Evolutionary conservation across 768 basidiomycete species (phyloP).

Genomic region (Ephemerocybe angulata): DNA sequence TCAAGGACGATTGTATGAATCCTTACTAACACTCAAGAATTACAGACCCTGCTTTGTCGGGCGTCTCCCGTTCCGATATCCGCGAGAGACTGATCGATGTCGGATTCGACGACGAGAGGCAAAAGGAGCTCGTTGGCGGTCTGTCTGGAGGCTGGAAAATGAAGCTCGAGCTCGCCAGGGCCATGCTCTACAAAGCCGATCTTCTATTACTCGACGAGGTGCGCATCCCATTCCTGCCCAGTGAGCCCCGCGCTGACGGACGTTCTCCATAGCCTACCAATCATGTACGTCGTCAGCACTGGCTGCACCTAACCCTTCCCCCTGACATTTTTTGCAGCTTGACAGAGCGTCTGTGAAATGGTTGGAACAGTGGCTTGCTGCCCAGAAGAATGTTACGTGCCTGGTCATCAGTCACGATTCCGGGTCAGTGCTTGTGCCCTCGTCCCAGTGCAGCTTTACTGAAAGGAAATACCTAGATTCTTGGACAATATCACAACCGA

Average conservation of each 20-base stretch:
- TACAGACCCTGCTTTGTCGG: conserved; percentile 64
- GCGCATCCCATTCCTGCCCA: conserved; percentile 9
- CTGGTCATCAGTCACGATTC: conserved; percentile 97
- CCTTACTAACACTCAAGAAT: conserved; percentile 4
- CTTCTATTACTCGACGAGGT: conserved; percentile 84
- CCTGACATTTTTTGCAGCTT: conserved; percentile 41
- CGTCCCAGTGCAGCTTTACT: neutral
- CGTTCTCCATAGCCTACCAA: conserved; percentile 68
- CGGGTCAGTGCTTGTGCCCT: conserved; percentile 50
- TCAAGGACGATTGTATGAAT: neutral
- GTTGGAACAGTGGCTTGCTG: conserved; percentile 84
- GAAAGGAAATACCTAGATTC: conserved; percentile 49
- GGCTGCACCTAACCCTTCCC: conserved; percentile 6
- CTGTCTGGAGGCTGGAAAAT: conserved; percentile 99
- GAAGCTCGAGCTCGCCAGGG: conserved; percentile 94
- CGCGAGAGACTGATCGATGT: conserved; percentile 78
- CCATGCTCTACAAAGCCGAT: conserved; percentile 95
- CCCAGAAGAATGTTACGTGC: conserved; percentile 82
- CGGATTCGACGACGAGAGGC: conserved; percentile 85
- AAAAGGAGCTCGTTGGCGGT: conserved; percentile 81
- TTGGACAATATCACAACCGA: conserved; percentile 94
- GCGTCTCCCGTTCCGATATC: conserved; percentile 67
- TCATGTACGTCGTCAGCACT: conserved; percentile 55
- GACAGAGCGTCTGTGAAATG: conserved; percentile 84
- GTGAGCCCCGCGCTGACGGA: neutral